Conservation (phyloP, 495 filamentous ascomycete genomes). For the Penicillium cosmopolitanum region DNA sequence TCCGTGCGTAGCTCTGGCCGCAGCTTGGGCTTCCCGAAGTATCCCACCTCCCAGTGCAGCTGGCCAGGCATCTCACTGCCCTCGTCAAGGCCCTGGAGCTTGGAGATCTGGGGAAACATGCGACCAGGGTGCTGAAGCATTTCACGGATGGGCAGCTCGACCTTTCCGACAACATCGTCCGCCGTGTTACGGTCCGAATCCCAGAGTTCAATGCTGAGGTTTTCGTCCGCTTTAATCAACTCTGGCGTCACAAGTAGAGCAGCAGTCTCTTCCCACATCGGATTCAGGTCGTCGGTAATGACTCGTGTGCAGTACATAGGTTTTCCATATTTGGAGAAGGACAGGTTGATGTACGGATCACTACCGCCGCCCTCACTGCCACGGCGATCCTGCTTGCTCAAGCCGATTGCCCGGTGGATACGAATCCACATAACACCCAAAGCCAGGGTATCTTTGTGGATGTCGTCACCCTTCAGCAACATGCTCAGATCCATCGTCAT, state of each 20-base stretch:
- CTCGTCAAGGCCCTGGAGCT: constrained; percentile 76
- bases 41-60: constrained; percentile 94
- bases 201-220: constrained; percentile 92
- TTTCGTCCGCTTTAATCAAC: constrained; percentile 89
- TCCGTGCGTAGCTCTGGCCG: constrained; percentile 80
- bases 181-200: constrained; percentile 87
- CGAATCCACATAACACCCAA: constrained; percentile 88
- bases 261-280: constrained; percentile 89
- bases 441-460: constrained; percentile 84
- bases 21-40: constrained; percentile 87
- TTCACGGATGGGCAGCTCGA: constrained; percentile 90
- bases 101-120: constrained; percentile 91
- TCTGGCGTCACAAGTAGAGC: constrained; percentile 84
- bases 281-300: constrained; percentile 92
- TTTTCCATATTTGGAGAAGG: constrained; percentile 89
- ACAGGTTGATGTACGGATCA: constrained; percentile 83
- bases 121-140: constrained; percentile 90
- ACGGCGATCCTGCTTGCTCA: constrained; percentile 88
- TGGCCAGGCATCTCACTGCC: constrained; percentile 90
- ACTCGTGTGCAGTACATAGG: constrained; percentile 97
- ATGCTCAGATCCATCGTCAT: constrained; percentile 90
- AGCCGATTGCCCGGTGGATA: constrained; percentile 81
- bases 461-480: constrained; percentile 85
- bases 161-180: constrained; percentile 92
- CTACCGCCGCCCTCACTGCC: constrained; percentile 87